Base-by-base conservation (phyloP, 2,329 filamentous ascomycete genomes). In the Ophiocordyceps camponoti-leonardi region DNA sequence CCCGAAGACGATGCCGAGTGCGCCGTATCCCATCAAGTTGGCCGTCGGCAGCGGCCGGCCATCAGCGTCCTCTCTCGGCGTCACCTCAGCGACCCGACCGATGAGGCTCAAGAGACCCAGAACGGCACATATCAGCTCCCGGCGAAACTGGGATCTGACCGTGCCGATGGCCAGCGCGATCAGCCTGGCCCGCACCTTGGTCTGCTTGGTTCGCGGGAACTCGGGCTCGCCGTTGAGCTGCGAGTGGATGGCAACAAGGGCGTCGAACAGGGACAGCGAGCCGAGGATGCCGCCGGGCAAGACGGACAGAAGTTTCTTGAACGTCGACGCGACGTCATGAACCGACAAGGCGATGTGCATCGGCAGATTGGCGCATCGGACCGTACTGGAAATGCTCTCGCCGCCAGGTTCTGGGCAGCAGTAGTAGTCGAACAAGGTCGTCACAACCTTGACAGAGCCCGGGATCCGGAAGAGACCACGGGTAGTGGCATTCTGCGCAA, bases 251-350 rank as follows among this genome's bases (percentile, higher is more conserved):
- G 72, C 71, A 11, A 81, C 69, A 13, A 84, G 56, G 0, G 75
- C 71, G 49, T 82, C 75, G 46, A 83, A 81, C 0, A 82, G 56
- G 1, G 66, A 57, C 14, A 81, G 53, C 0, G 76, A 79, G 4
- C 80, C 80, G 1, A 84, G 61, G 39, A 84, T 77, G 0, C 80
- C 80, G 0, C 79, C 79, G 0, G 79, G 78, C 0, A 84, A 57
- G 1, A 73, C 73, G 0, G 71, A 68, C 1, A 84, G 62, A n/a
- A 84, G 65, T 13, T 68, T 71, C 53, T 83, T 83, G 59, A 84
- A 82, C 0, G 75, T 69, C 2, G 77, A 79, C 2, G 79, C 79
- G 28, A 83, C 72, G 58, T 83, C 80, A 49, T 83, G 76, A 4
- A 76, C 66, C 7, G 72, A 68, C 42, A 66, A 72, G 35, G 68